These are phyloP conservation scores for Pistacia vera DNA, from an alignment of 345 rosid species.

Conservation along the genomic window DNA sequence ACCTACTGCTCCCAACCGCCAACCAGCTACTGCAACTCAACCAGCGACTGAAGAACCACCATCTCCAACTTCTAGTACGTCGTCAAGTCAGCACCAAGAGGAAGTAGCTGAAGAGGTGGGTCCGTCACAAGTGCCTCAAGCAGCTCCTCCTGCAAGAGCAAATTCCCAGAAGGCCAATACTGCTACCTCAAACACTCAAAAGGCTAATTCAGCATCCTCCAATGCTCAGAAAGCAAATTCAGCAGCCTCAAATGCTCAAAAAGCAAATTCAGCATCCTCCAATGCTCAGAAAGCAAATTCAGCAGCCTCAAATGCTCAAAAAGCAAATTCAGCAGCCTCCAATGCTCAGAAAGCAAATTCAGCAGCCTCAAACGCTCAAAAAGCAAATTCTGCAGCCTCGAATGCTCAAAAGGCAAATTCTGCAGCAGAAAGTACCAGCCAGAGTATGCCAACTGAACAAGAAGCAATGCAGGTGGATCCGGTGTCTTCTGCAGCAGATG, in stretches of 20 bases:
- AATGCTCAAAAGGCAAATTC: constrained; percentile 26
- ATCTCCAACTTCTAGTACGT: constrained; percentile 67
- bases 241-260: constrained; percentile 27
- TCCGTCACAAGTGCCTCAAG: constrained; percentile 40
- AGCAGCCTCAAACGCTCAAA: constrained; percentile 28
- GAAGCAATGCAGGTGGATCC: constrained; percentile 53
- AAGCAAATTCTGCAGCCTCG: constrained; percentile 20
- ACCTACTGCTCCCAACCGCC: constrained; percentile 36
- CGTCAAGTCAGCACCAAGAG: constrained; percentile 64
- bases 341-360: constrained; percentile 26
- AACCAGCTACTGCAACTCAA: constrained; percentile 33
- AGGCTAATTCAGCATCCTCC: constrained; percentile 18
- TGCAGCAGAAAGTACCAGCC: constrained; percentile 40
- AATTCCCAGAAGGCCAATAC: neutral
- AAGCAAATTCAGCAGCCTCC: constrained; percentile 19
- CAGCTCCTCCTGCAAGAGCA: constrained; percentile 27
- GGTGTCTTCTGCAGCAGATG: constrained; percentile 40
- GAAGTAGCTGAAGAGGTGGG: constrained; percentile 45
- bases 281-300: constrained; percentile 26
- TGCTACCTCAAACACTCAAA: constrained; percentile 22
- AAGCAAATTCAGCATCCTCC: constrained; percentile 16
- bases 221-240: constrained; percentile 27
- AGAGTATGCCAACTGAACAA: constrained; percentile 35
- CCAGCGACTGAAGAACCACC: constrained; percentile 57
- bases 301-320: constrained; percentile 28